phyloP scores from a whole-genome alignment of 495 filamentous ascomycete species.

The Neohortaea acidophila region DNA sequence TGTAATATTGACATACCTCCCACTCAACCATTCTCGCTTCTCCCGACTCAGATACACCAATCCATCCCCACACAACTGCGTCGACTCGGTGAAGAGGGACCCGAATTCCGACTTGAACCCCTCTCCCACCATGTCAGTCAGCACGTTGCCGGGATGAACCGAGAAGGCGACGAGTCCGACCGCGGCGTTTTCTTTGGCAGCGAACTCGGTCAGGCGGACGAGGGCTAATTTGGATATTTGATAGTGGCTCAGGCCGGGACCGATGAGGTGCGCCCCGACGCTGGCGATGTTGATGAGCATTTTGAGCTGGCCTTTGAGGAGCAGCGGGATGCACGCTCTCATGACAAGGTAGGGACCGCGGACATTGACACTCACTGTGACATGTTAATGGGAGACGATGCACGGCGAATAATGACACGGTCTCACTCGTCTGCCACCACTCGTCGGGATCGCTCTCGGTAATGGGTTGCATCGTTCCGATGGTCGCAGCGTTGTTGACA shows the following conservation, averaged over 20 bases:
- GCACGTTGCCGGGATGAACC: constrained; percentile 37
- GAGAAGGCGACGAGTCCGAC: constrained; percentile 33
- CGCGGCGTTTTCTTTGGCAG: constrained; percentile 30
- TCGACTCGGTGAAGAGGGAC: constrained; percentile 29
- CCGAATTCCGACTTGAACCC: constrained; percentile 9
- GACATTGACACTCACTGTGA: constrained; percentile 26
- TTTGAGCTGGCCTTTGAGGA: constrained; percentile 26
- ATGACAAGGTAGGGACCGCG: constrained; percentile 32
- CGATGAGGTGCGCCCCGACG: constrained; percentile 28
- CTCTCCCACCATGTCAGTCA: constrained; percentile 29
- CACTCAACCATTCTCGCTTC: constrained; percentile 31
- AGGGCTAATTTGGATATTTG: constrained; percentile 35
- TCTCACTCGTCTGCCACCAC: constrained; percentile 33
- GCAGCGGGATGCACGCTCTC: constrained; percentile 30
- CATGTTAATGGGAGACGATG: too few species aligned
- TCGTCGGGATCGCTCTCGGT: constrained; percentile 31
- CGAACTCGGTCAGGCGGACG: constrained; percentile 35
- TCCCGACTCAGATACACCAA: constrained; percentile 34
- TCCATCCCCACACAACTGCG: constrained; percentile 33
- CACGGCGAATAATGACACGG: too few species aligned
- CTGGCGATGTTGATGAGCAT: constrained; percentile 35
- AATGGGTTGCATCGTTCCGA: constrained; percentile 26
- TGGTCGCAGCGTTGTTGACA: constrained; percentile 39
- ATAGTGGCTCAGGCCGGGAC: constrained; percentile 28
- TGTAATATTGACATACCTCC: constrained; percentile 4